phyloP scores from a whole-genome alignment of 176 grass and related monocot genomes.

The Pharus latifolius region DNA sequence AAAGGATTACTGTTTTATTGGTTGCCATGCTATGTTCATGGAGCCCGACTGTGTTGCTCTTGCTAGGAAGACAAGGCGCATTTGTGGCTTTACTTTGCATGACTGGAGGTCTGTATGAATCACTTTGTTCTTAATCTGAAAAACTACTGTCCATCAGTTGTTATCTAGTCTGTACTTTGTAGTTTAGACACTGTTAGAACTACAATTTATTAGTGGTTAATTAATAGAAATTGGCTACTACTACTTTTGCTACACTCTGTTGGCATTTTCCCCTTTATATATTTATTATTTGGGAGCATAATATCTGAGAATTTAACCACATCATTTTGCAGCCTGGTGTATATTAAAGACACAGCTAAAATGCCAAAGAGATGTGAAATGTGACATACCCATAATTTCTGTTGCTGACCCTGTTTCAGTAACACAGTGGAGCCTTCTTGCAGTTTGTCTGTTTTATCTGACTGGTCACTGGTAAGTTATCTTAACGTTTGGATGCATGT shows the following conservation, averaged over 20 bases:
- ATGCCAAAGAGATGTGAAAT: constrained; percentile 19
- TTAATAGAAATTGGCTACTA: neutral
- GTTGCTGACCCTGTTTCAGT: constrained; percentile 51
- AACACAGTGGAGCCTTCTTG: constrained; percentile 78
- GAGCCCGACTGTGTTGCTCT: constrained; percentile 80
- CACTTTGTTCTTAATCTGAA: neutral
- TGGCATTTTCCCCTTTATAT: neutral
- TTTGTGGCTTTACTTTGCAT: constrained; percentile 68
- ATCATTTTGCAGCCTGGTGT: constrained; percentile 69
- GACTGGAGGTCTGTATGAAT: constrained; percentile 38
- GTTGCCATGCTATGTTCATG: constrained; percentile 64
- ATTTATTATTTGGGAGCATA: neutral
- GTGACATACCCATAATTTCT: constrained; percentile 15
- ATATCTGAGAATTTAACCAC: neutral
- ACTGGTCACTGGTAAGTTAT: constrained; percentile 80
- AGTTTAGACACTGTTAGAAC: neutral
- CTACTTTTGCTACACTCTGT: neutral
- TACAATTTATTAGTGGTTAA: neutral
- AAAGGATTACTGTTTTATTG: constrained; percentile 44
- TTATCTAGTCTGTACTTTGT: neutral
- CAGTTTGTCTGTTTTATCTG: constrained; percentile 87
- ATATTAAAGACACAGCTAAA: constrained; percentile 50
- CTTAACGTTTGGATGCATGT: constrained; percentile 8
- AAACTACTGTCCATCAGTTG: neutral
- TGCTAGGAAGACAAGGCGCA: constrained; percentile 76